Base-by-base conservation (phyloP, 2,329 filamentous ascomycete species). In the Proliferodiscus dingleyae region DNA sequence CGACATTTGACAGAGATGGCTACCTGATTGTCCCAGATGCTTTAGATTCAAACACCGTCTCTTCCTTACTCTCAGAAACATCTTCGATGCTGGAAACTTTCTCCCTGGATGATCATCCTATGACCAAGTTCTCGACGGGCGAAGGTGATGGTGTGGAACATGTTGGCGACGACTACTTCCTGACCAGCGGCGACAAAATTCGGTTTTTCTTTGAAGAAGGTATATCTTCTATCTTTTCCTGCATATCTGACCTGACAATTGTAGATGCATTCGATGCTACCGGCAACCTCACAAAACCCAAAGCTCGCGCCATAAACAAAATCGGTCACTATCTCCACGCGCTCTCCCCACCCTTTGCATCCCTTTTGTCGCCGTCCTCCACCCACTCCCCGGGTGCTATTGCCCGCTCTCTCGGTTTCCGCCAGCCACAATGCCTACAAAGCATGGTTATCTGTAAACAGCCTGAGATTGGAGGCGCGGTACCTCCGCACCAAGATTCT, bases 381-480 rank as follows among this genome's bases (percentile, higher is more conserved):
- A 45, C 45, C 1, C 54, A 62, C 38, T 57, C 56, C 13, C 60
- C 62, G 2, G 54, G 59, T 3, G 62, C 66, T 36, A 65, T 71
- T 11, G 64, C 65, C 0, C 73, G 80, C 30, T 78, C 75, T 10
- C 63, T 68, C 33, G 66, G 66, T 1, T 66, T 61, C 66, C 29
- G 65, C 64, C 47, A 84, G 80, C 64, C 74, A 66, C 51, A 53
- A 41, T 79, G 76, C 49, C 73, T 98, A 42, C 93, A 98, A 72
- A 93, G 86, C 65, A 98, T 98, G 93, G 77, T 97, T 22, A 97
- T 98, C 58, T 96, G 89, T 78, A 98, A 98, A 68, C 91, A 96
- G 69, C 90, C 93, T 18, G 88, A 94, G 68, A 96, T 97, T 43
- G 93, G 93, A 22, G 91, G 87, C 18, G 86, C 87, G 2, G 93